These are phyloP conservation scores for Kuraishia capsulata DNA, from an alignment of 805 yeast species.

Conservation along the genomic window DNA sequence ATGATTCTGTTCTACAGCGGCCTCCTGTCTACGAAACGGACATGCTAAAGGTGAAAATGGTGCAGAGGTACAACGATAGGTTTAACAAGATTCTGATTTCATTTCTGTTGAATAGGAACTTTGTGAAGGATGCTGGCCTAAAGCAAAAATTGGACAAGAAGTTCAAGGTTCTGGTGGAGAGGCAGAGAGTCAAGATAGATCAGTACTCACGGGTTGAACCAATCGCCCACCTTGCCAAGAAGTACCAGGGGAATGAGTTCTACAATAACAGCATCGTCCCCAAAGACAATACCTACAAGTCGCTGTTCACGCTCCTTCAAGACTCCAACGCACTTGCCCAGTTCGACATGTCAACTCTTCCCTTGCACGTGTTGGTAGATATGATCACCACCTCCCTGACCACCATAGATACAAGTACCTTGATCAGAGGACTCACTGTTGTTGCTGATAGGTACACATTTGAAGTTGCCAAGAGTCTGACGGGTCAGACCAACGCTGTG, in stretches of 20 bases:
- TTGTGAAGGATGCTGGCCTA: constrained; percentile 21
- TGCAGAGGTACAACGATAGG: constrained; percentile 26
- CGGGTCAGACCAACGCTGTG: neutral
- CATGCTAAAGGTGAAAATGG: constrained; percentile 18
- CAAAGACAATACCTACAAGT: constrained; percentile 40
- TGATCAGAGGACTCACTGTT: constrained; percentile 62
- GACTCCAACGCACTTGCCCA: constrained; percentile 44
- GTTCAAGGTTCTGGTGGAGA: constrained; percentile 19
- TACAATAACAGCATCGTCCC: constrained; percentile 23
- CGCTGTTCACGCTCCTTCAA: constrained; percentile 60
- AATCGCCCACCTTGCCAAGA: constrained; percentile 21
- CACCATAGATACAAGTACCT: constrained; percentile 37
- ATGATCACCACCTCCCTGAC: constrained; percentile 62
- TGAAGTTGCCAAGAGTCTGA: constrained; percentile 19
- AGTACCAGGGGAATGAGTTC: constrained; percentile 12
- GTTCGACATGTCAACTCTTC: constrained; percentile 67
- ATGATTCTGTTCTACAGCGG: constrained; percentile 47
- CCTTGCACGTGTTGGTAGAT: constrained; percentile 51
- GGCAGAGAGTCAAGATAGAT: constrained; percentile 24
- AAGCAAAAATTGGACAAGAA: constrained; percentile 23
- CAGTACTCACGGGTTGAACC: constrained; percentile 37
- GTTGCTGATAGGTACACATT: constrained; percentile 57
- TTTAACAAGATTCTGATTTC: constrained; percentile 22
- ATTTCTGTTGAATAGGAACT: constrained; percentile 21
- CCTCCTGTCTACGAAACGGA: constrained; percentile 35